phyloP scores from a whole-genome alignment of 2,329 filamentous ascomycete genomes.

The Xylaria digitata region DNA sequence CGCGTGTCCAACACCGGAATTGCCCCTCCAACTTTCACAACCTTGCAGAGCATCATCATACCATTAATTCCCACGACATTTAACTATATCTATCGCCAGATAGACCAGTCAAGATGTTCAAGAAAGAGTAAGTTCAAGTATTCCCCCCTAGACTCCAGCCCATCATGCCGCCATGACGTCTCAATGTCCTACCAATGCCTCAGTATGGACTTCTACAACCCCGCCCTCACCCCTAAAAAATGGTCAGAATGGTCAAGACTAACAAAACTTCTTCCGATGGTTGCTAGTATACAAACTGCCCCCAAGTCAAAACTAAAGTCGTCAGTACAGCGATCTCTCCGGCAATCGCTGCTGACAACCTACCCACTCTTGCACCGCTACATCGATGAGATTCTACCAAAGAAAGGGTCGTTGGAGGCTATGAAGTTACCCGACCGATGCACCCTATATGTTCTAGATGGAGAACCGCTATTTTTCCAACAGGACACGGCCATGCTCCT shows the following conservation, averaged over 20 bases:
- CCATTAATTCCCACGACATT: slow-evolving; percentile 25
- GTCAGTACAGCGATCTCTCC: slow-evolving; percentile 88
- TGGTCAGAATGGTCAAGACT: background rate
- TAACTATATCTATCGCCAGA: slow-evolving; percentile 8
- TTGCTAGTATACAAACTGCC: slow-evolving; percentile 74
- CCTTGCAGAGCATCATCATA: slow-evolving; percentile 37
- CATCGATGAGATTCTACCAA: slow-evolving; percentile 95
- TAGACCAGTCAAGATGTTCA: slow-evolving; percentile 76
- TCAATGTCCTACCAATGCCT: background rate
- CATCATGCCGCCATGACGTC: background rate
- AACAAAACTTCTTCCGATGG: background rate
- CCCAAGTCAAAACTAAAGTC: slow-evolving; percentile 98
- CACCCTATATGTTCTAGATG: slow-evolving; percentile 85
- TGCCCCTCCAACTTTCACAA: slow-evolving; percentile 52
- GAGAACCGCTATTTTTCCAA: slow-evolving; percentile 90
- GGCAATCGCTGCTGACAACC: slow-evolving; percentile 81
- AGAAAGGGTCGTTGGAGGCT: slow-evolving; percentile 89
- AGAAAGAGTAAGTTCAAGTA: slow-evolving; percentile 78
- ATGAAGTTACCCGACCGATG: slow-evolving; percentile 94
- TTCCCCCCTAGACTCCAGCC: background rate
- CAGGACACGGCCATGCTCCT: slow-evolving; percentile 79
- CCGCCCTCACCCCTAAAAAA: slow-evolving; percentile 12
- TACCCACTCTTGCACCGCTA: slow-evolving; percentile 87
- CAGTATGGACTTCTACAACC: slow-evolving; percentile 8
- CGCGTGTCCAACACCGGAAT: slow-evolving; percentile 23